Evolutionary conservation across 177 flowering plant species (phyloP).

Genomic region (Vitis hybrid): DNA sequence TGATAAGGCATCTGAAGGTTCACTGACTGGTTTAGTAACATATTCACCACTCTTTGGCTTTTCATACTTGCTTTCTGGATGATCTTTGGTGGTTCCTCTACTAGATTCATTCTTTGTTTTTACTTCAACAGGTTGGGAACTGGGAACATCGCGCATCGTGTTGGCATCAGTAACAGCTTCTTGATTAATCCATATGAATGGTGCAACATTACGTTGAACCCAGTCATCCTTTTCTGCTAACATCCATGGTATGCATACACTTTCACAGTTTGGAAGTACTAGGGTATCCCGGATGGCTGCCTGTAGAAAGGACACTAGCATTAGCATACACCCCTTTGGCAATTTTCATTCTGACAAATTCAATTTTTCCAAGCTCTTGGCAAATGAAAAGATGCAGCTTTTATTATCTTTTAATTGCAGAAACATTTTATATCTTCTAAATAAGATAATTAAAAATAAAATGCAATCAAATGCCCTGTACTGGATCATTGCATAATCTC

Average conservation of each 20-base stretch:
- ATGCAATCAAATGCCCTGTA: not conserved
- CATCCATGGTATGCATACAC: constrained; percentile 82
- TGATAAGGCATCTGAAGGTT: constrained; percentile 17
- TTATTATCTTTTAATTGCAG: not conserved
- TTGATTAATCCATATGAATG: constrained; percentile 69
- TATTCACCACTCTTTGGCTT: constrained; percentile 19
- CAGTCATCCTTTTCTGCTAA: constrained; percentile 91
- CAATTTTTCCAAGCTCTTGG: not conserved
- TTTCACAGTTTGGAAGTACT: constrained; percentile 90
- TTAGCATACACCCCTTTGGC: constrained; percentile 8
- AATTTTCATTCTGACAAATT: not conserved
- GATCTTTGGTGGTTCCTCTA: constrained; percentile 15
- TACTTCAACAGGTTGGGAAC: constrained; percentile 28
- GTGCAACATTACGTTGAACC: constrained; percentile 73
- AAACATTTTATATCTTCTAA: not conserved
- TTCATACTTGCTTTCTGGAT: constrained; percentile 21
- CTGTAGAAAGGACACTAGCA: constrained; percentile 39
- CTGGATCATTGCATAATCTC: not conserved
- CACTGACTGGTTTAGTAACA: constrained; percentile 14
- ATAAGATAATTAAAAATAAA: too few relatives aligned
- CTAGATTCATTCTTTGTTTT: constrained; percentile 22
- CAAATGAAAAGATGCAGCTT: not conserved
- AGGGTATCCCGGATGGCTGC: constrained; percentile 74
- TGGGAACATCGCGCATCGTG: constrained; percentile 19
- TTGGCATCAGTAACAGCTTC: constrained; percentile 33